phyloP scores from a whole-genome alignment of 2,329 filamentous ascomycete genomes.

The Colletotrichum sp. region DNA sequence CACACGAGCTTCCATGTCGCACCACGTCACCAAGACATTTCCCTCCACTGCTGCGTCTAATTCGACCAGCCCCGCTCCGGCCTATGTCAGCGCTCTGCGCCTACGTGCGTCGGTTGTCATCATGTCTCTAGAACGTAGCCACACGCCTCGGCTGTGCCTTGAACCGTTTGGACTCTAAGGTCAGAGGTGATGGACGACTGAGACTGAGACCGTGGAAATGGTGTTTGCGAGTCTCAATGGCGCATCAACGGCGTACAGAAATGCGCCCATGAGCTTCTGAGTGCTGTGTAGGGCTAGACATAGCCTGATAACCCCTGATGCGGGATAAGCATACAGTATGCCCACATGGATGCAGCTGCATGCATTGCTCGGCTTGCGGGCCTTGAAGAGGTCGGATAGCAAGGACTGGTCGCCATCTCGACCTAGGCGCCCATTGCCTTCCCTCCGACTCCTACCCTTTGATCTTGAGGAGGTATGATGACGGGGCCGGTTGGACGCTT shows the following conservation, averaged over 20 bases:
- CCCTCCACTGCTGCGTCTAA: background rate
- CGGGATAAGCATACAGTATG: slow-evolving; percentile 1
- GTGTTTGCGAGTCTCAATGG: background rate
- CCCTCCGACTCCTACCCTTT: background rate
- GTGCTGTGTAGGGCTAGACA: slow-evolving; percentile 10
- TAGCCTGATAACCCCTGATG: background rate
- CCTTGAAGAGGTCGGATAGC: background rate
- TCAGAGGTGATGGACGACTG: background rate
- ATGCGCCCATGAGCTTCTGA: background rate
- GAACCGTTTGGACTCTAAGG: background rate
- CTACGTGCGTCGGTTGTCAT: background rate
- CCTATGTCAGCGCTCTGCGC: background rate
- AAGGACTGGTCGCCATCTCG: background rate
- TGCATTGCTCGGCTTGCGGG: slow-evolving; percentile 5
- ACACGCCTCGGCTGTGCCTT: background rate
- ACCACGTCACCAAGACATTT: background rate
- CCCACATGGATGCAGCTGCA: slow-evolving; percentile 4
- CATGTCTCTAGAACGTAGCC: background rate
- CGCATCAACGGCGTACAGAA: slow-evolving; percentile 1
- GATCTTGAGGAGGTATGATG: background rate
- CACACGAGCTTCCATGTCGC: slow-evolving; percentile 10
- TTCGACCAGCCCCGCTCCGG: slow-evolving; percentile 1
- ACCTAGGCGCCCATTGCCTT: background rate
- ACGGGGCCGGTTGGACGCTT: background rate
- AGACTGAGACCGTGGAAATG: background rate